phyloP scores from a whole-genome alignment of 768 basidiomycete species.

The Xerocomus spinulosus region DNA sequence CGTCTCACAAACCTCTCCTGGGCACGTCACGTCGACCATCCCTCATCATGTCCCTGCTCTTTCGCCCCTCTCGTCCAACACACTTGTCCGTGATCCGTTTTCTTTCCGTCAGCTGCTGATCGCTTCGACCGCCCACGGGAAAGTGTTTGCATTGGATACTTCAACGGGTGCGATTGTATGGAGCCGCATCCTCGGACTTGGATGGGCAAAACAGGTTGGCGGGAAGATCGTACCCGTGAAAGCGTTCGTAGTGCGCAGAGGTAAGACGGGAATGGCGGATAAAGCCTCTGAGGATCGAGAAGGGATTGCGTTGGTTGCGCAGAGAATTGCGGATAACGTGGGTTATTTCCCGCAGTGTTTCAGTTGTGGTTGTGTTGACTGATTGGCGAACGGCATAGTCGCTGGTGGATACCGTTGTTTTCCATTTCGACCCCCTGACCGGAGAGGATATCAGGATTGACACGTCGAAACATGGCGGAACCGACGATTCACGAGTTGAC shows the following conservation, averaged over 20 bases:
- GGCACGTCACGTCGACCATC: slow-evolving; percentile 7
- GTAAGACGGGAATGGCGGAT: slow-evolving; percentile 22
- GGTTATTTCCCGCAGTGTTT: slow-evolving; percentile 18
- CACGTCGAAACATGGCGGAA: slow-evolving; percentile 12
- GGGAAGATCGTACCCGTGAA: slow-evolving; percentile 55
- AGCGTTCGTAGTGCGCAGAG: slow-evolving; percentile 46
- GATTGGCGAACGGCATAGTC: slow-evolving; percentile 34
- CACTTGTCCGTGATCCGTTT: slow-evolving; percentile 67
- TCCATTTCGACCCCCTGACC: slow-evolving; percentile 74
- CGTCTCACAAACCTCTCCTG: slow-evolving; percentile 22
- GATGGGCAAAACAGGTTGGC: slow-evolving; percentile 57
- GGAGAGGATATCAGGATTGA: slow-evolving; percentile 50
- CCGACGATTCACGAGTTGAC: not conserved
- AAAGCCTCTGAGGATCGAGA: slow-evolving; percentile 7
- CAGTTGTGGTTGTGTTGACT: slow-evolving; percentile 1
- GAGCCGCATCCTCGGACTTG: slow-evolving; percentile 72
- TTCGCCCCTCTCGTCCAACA: slow-evolving; percentile 31
- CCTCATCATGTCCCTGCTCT: slow-evolving; percentile 17
- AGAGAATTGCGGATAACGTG: slow-evolving; percentile 61
- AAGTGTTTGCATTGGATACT: slow-evolving; percentile 79
- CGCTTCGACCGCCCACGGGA: slow-evolving; percentile 64
- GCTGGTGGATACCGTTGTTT: slow-evolving; percentile 66
- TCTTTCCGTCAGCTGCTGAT: slow-evolving; percentile 85
- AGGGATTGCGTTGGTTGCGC: slow-evolving; percentile 63
- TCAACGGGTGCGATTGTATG: slow-evolving; percentile 74